These are phyloP conservation scores for Meyerozyma carpophila DNA, from an alignment of 1,139 yeast genomes.

Conservation along the genomic window DNA sequence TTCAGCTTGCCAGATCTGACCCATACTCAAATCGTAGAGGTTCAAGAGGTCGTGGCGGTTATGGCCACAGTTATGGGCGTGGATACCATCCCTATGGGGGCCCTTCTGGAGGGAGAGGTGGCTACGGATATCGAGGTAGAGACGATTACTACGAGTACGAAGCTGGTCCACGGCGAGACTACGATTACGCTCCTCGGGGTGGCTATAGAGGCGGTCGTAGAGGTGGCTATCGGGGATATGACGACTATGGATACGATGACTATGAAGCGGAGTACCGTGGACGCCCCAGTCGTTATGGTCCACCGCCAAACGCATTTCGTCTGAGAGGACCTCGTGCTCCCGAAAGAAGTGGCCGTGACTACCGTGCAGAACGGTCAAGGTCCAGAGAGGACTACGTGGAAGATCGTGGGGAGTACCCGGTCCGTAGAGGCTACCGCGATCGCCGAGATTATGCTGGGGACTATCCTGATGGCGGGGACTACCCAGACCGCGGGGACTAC, in stretches of 20 bases:
- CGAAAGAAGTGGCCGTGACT: slow-evolving; percentile 10
- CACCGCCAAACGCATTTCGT: slow-evolving; percentile 3
- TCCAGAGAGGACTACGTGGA: neutral
- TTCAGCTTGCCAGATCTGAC: slow-evolving; percentile 55
- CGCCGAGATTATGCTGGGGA: neutral
- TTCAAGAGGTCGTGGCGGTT: slow-evolving; percentile 21
- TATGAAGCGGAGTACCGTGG: slow-evolving; percentile 10
- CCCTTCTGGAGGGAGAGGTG: slow-evolving; percentile 15
- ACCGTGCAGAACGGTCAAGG: slow-evolving; percentile 7
- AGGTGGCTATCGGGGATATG: slow-evolving; percentile 11
- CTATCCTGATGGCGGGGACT: neutral
- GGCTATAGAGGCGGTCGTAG: slow-evolving; percentile 12
- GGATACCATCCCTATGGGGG: slow-evolving; percentile 12
- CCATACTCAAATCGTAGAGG: slow-evolving; percentile 41
- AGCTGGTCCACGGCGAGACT: slow-evolving; percentile 16
- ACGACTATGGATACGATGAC: slow-evolving; percentile 13
- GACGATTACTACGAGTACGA: slow-evolving; percentile 11
- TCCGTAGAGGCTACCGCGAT: neutral
- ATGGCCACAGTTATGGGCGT: slow-evolving; percentile 13
- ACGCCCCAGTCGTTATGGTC: slow-evolving; percentile 12
- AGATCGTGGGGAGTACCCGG: neutral
- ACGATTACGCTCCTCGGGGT: slow-evolving; percentile 11
- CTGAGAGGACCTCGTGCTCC: slow-evolving; percentile 12
- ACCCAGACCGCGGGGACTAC: neutral
- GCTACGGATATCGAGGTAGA: slow-evolving; percentile 13